These are phyloP conservation scores for Tolypocladium nubicola DNA, from an alignment of 2,329 filamentous ascomycete species.

Conservation along the genomic window DNA sequence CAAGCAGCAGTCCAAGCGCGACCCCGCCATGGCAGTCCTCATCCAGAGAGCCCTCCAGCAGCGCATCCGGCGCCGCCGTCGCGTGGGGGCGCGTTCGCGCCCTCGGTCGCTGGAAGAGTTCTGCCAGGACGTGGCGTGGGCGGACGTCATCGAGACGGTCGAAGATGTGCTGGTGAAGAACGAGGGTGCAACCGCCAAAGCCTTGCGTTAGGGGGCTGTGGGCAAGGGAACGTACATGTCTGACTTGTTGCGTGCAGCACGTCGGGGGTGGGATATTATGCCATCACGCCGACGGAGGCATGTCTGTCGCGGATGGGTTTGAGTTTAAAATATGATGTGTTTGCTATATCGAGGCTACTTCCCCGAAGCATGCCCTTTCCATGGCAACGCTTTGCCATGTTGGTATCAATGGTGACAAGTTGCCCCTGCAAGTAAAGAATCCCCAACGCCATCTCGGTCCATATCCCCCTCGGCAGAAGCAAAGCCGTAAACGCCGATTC, in stretches of 20 bases:
- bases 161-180: conserved; percentile 18
- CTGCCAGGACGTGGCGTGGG: conserved; percentile 19
- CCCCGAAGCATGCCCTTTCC: background rate
- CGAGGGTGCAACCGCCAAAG: conserved; percentile 8
- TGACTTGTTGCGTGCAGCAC: background rate
- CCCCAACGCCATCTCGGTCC: background rate
- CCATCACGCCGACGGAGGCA: background rate
- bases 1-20: conserved; percentile 23
- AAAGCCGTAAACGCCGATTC: background rate
- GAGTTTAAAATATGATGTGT: background rate
- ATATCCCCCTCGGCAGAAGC: background rate
- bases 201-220: conserved; percentile 6
- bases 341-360: background rate
- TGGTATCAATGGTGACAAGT: background rate
- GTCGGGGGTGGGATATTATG: background rate
- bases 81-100: conserved; percentile 2
- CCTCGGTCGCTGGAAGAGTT: conserved; percentile 21
- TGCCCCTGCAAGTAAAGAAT: too few species aligned
- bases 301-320: background rate
- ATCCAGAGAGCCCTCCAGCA: conserved; percentile 20
- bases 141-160: conserved; percentile 21
- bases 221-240: background rate
- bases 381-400: background rate
- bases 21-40: conserved; percentile 20
- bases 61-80: conserved; percentile 8